Base-by-base conservation (phyloP, 805 yeast genomes). In the Phaffomyces antillensis region DNA sequence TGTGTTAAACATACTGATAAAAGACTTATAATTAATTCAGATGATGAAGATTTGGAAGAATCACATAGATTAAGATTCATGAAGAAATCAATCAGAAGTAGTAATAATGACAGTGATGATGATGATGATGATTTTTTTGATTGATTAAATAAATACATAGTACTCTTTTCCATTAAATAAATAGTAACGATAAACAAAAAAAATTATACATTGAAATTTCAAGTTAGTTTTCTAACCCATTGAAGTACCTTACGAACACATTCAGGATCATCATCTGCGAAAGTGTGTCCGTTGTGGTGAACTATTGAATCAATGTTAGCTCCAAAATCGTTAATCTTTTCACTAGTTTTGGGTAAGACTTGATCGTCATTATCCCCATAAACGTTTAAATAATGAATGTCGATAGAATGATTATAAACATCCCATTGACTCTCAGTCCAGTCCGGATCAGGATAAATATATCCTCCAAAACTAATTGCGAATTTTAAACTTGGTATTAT, bases 1-100 rank as follows among this genome's bases (percentile, higher is more conserved):
- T 86, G 90, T 0, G 78, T 90, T 2, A 70, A 74, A 45, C 77
- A 72, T 38, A 66, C 72, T 13, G 98, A 91, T 60, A 73, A 74
- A 42, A 70, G 98, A 49, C 67, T 91, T 43, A 52, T 68, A 5
- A 73, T 74, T 37, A 83, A 84, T 58, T 76, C 74, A 49, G 70
- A 68, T n/a, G 84, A 78, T 42, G 81, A 72, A 17, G 82, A 77
- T 31, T 74, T 76, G 43, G 77, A 74, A 49, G 83, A 81, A 45
- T 64, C 70, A n/a, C 70, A 72, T 43, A 69, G 67, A 53, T 53
- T 73, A 37, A 70, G 81, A 47, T 81, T 80, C 59, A 73, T 73
- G 47, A 79, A 77, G 55, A 80, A 77, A 53, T 66, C 81, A 12
- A 62, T 83, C 28, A 69, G 84, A 52, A 61, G 63, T 13, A 12